Conservation (phyloP, 805 yeast genomes). For the Kuraishia molischiana region DNA sequence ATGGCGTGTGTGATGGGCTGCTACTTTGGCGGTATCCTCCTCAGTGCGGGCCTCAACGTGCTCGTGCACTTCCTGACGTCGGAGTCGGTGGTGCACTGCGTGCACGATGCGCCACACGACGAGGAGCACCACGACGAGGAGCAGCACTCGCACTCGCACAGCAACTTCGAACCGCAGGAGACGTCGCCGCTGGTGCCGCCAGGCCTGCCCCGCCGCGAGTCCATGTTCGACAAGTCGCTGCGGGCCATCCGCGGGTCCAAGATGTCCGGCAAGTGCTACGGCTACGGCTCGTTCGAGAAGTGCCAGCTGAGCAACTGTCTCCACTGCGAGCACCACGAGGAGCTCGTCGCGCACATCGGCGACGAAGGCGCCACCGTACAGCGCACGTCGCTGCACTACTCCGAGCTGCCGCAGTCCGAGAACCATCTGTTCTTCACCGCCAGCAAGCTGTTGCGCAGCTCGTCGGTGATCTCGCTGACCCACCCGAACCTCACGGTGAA, state of each 20-base stretch:
- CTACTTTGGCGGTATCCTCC: constrained; percentile 40
- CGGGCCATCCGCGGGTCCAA: background rate
- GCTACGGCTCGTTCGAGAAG: constrained; percentile 11
- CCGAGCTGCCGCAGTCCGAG: constrained; percentile 23
- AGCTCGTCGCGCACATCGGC: background rate
- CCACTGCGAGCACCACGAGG: constrained; percentile 1
- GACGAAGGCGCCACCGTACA: background rate
- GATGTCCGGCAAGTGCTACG: constrained; percentile 15
- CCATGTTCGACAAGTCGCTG: constrained; percentile 3
- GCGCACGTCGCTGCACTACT: constrained; percentile 17
- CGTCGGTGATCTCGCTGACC: constrained; percentile 13
- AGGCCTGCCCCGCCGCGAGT: background rate
- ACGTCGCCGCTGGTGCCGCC: background rate
- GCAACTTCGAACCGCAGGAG: constrained; percentile 2
- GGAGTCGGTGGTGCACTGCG: constrained; percentile 80
- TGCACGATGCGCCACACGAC: constrained; percentile 28
- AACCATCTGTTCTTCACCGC: constrained; percentile 19
- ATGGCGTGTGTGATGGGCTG: constrained; percentile 32
- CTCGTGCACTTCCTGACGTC: constrained; percentile 68
- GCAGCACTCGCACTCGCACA: constrained; percentile 9
- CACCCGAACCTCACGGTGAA: constrained; percentile 20
- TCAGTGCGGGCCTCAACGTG: constrained; percentile 52
- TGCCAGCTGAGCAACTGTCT: constrained; percentile 2
- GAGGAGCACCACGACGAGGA: constrained; percentile 5
- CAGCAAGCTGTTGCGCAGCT: constrained; percentile 14